Percentiles rank a stretch among this genome's conserved stretches.
phyloP scores from a whole-genome alignment of 441 rosid genomes.

The Kokia cookei region DNA sequence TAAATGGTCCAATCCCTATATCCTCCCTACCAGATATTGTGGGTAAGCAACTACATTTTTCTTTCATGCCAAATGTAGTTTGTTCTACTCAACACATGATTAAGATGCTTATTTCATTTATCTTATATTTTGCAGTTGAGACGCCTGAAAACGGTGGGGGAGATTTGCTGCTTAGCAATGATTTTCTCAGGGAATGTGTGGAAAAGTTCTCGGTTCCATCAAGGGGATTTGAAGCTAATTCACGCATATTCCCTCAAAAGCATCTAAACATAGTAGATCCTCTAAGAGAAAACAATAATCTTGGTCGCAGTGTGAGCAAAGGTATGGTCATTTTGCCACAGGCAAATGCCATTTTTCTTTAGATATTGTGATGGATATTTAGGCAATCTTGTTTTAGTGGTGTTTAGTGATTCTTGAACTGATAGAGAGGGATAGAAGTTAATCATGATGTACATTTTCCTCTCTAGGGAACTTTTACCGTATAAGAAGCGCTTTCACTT shows the following conservation, averaged over 20 bases:
- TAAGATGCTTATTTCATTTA: slow-evolving; percentile 2
- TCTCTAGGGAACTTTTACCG: slow-evolving; percentile 57
- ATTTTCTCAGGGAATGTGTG: slow-evolving; percentile 57
- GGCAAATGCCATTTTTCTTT: not conserved
- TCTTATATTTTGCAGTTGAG: slow-evolving; percentile 46
- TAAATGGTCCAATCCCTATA: slow-evolving; percentile 64
- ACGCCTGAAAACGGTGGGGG: slow-evolving; percentile 50
- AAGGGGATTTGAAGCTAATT: slow-evolving; percentile 52
- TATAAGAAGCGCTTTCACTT: slow-evolving; percentile 67
- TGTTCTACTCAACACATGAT: not conserved
- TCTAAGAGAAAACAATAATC: slow-evolving; percentile 77
- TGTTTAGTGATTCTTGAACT: slow-evolving; percentile 3
- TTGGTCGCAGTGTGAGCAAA: slow-evolving; percentile 96
- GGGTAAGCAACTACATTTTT: slow-evolving; percentile 38
- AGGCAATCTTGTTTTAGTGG: not conserved
- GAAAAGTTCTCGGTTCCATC: slow-evolving; percentile 60
- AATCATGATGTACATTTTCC: not conserved
- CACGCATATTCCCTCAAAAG: slow-evolving; percentile 57
- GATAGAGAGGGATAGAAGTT: not conserved
- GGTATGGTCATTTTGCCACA: slow-evolving; percentile 29
- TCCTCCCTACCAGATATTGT: slow-evolving; percentile 69
- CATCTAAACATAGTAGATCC: slow-evolving; percentile 87
- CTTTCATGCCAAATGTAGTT: not conserved
- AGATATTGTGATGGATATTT: not conserved
- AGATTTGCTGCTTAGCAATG: slow-evolving; percentile 55